phyloP scores from a whole-genome alignment of 352 stramenopile species.

The Saprolegnia parasitica region DNA sequence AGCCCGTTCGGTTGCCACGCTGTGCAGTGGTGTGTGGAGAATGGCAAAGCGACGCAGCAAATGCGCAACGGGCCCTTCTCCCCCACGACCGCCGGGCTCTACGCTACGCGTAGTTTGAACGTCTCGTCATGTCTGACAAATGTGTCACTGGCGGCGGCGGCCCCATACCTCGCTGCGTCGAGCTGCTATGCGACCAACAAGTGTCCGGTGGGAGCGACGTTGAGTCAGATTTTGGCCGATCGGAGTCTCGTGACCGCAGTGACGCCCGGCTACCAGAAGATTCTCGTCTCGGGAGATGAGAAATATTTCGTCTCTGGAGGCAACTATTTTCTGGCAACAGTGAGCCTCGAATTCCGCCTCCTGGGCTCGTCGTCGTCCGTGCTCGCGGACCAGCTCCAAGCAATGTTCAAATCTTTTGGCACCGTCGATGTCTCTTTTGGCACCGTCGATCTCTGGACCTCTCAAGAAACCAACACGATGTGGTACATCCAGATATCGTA shows the following conservation, averaged over 20 bases:
- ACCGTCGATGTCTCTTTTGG: background rate
- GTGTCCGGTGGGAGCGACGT: background rate
- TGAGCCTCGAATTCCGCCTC: background rate
- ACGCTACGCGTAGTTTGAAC: background rate
- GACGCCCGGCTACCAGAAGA: background rate
- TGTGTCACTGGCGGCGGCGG: background rate
- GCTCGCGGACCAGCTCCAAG: background rate
- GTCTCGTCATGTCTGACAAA: background rate
- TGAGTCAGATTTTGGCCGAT: background rate
- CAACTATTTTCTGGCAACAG: background rate
- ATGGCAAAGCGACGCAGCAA: background rate
- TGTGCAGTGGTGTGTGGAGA: background rate
- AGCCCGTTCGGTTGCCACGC: background rate
- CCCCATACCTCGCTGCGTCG: background rate
- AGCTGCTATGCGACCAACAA: background rate
- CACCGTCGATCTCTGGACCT: no score
- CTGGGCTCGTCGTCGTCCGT: background rate
- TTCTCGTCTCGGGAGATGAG: background rate
- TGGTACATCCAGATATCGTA: slow-evolving; percentile 9
- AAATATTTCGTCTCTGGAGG: background rate
- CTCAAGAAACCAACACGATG: background rate
- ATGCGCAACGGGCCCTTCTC: background rate
- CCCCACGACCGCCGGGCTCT: no score
- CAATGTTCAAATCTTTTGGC: background rate
- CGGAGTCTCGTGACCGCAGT: background rate